phyloP scores from a whole-genome alignment of 495 filamentous ascomycete species.

The Penicillium diatomitis region DNA sequence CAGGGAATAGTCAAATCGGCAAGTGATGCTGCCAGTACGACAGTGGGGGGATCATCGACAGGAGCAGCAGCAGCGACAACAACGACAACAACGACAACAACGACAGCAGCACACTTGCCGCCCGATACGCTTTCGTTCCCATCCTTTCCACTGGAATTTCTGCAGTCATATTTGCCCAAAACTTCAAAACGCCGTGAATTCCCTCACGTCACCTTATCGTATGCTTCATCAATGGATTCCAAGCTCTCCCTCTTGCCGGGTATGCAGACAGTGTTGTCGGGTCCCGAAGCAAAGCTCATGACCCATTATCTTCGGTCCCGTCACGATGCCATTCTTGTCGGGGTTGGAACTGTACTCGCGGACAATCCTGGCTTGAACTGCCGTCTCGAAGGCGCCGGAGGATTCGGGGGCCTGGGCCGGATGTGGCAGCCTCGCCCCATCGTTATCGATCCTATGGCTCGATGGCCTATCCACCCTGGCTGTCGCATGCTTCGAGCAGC shows the following conservation, averaged over 20 bases:
- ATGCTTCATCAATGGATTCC: conserved; percentile 82
- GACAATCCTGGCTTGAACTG: conserved; percentile 83
- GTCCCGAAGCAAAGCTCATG: conserved; percentile 74
- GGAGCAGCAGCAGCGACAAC: conserved; percentile 7
- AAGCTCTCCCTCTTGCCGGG: conserved; percentile 66
- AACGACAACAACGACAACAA: conserved; percentile 2
- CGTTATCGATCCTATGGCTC: conserved; percentile 61
- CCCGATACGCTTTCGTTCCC: conserved; percentile 39
- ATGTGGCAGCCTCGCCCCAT: conserved; percentile 67
- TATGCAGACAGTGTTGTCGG: conserved; percentile 68
- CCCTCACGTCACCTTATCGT: conserved; percentile 68
- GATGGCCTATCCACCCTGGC: conserved; percentile 54
- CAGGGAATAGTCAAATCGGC: conserved; percentile 37
- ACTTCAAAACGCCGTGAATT: conserved; percentile 20
- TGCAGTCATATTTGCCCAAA: conserved; percentile 40
- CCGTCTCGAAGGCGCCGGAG: conserved; percentile 50
- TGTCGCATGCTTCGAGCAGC: conserved; percentile 58
- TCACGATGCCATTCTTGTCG: conserved; percentile 79
- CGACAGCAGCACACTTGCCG: conserved; percentile 23
- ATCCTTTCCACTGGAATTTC: conserved; percentile 33
- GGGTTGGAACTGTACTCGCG: conserved; percentile 70
- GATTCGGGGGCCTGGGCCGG: conserved; percentile 42
- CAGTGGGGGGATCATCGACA: conserved; percentile 6
- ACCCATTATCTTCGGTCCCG: conserved; percentile 78
- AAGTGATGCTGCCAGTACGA: conserved; percentile 5